Evolutionary conservation across 2,329 filamentous ascomycete species (phyloP).

Genomic region (Fusarium pseudonygamai): DNA sequence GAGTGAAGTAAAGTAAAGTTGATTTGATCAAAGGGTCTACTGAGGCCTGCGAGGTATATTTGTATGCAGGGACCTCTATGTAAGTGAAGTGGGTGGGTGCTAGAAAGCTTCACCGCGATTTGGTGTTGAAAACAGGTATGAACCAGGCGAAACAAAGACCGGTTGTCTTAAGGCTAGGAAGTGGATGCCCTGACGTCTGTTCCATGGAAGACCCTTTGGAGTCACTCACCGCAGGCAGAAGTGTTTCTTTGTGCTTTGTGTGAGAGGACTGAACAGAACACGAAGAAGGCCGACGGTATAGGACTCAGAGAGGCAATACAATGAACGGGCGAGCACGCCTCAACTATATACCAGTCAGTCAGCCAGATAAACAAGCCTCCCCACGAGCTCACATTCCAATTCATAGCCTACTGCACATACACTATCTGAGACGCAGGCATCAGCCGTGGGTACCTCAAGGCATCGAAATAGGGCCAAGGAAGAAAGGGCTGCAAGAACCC

Average conservation of each 20-base stretch:
- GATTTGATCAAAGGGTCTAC: conserved; percentile 7
- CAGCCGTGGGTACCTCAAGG: conserved; percentile 20
- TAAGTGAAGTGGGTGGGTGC: conserved; percentile 31
- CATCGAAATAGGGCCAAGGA: conserved; percentile 25
- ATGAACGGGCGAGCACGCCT: conserved; percentile 15
- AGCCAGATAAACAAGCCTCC: background rate
- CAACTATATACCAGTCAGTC: conserved; percentile 36
- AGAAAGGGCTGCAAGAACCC: conserved; percentile 24
- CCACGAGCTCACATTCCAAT: conserved; percentile 26
- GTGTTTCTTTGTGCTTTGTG: conserved; percentile 10
- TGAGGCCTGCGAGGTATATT: conserved; percentile 3
- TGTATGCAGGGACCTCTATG: conserved; percentile 14
- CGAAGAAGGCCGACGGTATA: conserved; percentile 23
- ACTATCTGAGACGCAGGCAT: conserved; percentile 32
- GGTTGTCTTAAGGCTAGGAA: conserved; percentile 33
- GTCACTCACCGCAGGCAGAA: conserved; percentile 39
- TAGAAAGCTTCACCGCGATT: conserved; percentile 28
- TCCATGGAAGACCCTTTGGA: conserved; percentile 32
- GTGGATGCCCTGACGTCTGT: conserved; percentile 32
- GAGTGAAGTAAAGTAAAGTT: background rate
- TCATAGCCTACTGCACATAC: conserved; percentile 12
- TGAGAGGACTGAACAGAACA: conserved; percentile 11
- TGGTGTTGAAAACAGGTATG: conserved; percentile 27
- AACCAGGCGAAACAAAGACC: conserved; percentile 32
- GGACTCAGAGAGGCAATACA: conserved; percentile 1